Conservation (phyloP, 169 alveolate species). For the Eimeria necatrix region DNA sequence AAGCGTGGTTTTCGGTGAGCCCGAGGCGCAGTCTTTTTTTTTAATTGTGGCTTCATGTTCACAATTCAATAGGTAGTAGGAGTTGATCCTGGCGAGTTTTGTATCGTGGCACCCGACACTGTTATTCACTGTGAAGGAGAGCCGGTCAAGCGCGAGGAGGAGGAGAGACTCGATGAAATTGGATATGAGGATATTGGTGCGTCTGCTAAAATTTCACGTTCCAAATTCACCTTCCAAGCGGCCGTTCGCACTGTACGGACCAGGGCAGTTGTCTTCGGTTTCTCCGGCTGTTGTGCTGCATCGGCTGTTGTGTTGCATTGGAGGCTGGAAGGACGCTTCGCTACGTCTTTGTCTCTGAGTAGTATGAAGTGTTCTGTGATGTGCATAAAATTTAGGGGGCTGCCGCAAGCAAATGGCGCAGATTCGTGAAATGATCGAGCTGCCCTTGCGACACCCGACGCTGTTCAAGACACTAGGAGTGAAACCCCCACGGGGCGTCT, state of each 20-base stretch:
- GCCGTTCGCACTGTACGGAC: too few species aligned
- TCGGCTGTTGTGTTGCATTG: too few species aligned
- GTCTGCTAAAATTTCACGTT: not conserved
- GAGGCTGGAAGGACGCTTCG: too few species aligned
- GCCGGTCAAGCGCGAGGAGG: constrained; percentile 99
- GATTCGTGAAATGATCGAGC: constrained; percentile 99
- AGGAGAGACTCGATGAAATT: constrained; percentile 99
- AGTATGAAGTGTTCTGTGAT: too few species aligned
- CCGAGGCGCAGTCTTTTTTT: too few species aligned
- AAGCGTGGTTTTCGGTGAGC: too few species aligned
- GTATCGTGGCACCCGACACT: constrained; percentile 99
- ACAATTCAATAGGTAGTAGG: constrained; percentile 94
- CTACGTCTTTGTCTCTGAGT: too few species aligned
- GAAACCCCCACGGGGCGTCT: constrained; percentile 99
- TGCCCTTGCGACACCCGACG: constrained; percentile 99
- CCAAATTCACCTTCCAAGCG: too few species aligned
- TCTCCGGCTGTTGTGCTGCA: too few species aligned
- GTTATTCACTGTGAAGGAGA: constrained; percentile 98
- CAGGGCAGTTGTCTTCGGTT: too few species aligned
- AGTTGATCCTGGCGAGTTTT: constrained; percentile 99
- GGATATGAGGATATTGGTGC: constrained; percentile 99
- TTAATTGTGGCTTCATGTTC: too few species aligned
- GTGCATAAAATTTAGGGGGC: constrained; percentile 88
- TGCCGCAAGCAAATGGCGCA: constrained; percentile 99
- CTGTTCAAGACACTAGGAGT: constrained; percentile 99